Conservation (phyloP, 148 eudicot species). For the Spergularia marina region DNA sequence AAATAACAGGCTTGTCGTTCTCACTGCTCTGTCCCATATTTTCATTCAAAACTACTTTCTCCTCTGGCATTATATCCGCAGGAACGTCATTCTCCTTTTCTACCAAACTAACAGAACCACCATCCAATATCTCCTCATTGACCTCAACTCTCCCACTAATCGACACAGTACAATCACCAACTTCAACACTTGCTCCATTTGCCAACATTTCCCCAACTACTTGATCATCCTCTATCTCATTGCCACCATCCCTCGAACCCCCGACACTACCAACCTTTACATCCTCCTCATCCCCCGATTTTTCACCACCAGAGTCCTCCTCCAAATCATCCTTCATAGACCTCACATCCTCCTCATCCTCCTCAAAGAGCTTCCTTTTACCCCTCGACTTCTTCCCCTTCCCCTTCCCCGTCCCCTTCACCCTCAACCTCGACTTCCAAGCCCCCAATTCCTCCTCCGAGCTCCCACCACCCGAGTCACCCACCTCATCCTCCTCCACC, state of each 20-base stretch:
- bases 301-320: constrained; percentile 37
- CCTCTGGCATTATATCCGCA: constrained; percentile 21
- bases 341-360: constrained; percentile 35
- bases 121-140: constrained; percentile 32
- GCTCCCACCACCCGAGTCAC: too few species aligned
- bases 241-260: constrained; percentile 42
- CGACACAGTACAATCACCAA: constrained; percentile 24
- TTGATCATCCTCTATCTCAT: constrained; percentile 33
- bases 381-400: constrained; percentile 33
- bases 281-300: constrained; percentile 41
- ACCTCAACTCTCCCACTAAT: constrained; percentile 17
- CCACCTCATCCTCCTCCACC: too few species aligned
- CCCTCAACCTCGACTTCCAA: constrained; percentile 67
- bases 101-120: constrained; percentile 10
- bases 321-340: constrained; percentile 18
- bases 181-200: constrained; percentile 30
- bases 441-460: constrained; percentile 23
- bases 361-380: constrained; percentile 59
- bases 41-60: constrained; percentile 33
- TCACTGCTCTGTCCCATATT: constrained; percentile 23
- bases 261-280: constrained; percentile 43
- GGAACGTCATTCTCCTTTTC: constrained; percentile 30
- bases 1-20: constrained; percentile 24
- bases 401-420: constrained; percentile 35
- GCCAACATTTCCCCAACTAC: constrained; percentile 31